Evolutionary conservation across 106 monocot genomes (phyloP), one percentile per base, ranked within the genome.

Genomic region (Posidonia australis): DNA sequence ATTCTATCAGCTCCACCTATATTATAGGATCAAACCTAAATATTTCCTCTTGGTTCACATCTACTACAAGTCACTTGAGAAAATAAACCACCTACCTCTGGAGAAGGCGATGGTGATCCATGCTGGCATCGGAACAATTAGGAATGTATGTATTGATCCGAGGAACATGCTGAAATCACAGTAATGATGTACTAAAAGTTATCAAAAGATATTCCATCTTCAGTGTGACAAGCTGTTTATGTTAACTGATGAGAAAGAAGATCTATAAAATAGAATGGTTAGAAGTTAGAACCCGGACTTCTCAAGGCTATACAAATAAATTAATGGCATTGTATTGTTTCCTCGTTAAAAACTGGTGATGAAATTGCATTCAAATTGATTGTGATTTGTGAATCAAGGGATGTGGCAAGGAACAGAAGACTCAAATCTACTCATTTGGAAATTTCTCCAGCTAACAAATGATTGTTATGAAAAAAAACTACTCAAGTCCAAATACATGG

Each of bases 121-220:
- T 47, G 23, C 18, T 74, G 20, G 47, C 66, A 74, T 74, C 59
- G 21, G 45, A 43, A 1, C 47, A 21, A 21, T 28, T 60, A 24
- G 74, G 66, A 51, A 74, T 59, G 58, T 66, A 74, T 42, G 25
- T 32, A 49, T 74, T 66, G 66, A 66, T 67, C 32, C 74, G 59
- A 56, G 66, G 74, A 66, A 74, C 66, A 59, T 49, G 54, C 74
- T 74, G 74, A 48, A 74, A 67, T 63, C 7, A 55, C 28, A 63
- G 48, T 2, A 25, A 10, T 14, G 10, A 18, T 46, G 16, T 19
- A 14, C 18, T 45, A 45, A 22, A 68, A 68, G 20, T 9, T 3
- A 24, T 68, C 1, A 69, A 59, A 58, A 18, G 18, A 10, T 14
- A 55, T 22, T 45, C 44, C 43, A 44, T 44, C 43, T 10, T 62